Evolutionary conservation across 208 protist species (phyloP).

Genomic region (Leishmania aethiopica): DNA sequence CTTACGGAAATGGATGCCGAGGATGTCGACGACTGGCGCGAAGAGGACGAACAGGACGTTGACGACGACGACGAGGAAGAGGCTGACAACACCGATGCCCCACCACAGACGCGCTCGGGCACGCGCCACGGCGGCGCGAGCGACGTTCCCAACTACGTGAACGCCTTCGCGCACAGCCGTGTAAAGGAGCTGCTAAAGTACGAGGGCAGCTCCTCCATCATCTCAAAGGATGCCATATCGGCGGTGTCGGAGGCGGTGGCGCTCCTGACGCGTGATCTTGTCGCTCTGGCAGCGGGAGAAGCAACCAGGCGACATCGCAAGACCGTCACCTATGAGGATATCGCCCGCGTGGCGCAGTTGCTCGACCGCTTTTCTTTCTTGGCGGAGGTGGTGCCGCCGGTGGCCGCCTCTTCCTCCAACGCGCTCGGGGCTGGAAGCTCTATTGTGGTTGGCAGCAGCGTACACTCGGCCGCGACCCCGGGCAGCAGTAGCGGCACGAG

Average conservation of each 20-base stretch:
- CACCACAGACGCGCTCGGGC: not conserved
- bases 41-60: not conserved
- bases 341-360: slow-evolving; percentile 57
- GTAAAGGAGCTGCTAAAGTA: slow-evolving; percentile 75
- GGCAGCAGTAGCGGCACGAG: not conserved
- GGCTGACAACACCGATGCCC: too few species aligned
- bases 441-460: slow-evolving; percentile 22
- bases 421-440: slow-evolving; percentile 3
- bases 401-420: slow-evolving; percentile 4
- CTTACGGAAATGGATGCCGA: slow-evolving; percentile 3
- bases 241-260: slow-evolving; percentile 65
- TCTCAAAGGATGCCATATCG: slow-evolving; percentile 49
- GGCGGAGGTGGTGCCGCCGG: slow-evolving; percentile 53
- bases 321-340: slow-evolving; percentile 73
- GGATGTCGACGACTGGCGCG: not conserved
- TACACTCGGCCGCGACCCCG: not conserved
- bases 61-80: slow-evolving; percentile 24
- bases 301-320: slow-evolving; percentile 52
- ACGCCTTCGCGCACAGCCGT: slow-evolving; percentile 55
- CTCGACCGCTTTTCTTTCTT: slow-evolving; percentile 79
- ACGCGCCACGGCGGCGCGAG: not conserved
- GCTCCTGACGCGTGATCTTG: slow-evolving; percentile 66
- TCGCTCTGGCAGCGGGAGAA: slow-evolving; percentile 47
- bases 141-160: not conserved
- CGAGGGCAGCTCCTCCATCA: slow-evolving; percentile 53